Evolutionary conservation across 2,329 filamentous ascomycete genomes (phyloP), one percentile per base, ranked within the genome.

Genomic region (Neofusicoccum ribis): DNA sequence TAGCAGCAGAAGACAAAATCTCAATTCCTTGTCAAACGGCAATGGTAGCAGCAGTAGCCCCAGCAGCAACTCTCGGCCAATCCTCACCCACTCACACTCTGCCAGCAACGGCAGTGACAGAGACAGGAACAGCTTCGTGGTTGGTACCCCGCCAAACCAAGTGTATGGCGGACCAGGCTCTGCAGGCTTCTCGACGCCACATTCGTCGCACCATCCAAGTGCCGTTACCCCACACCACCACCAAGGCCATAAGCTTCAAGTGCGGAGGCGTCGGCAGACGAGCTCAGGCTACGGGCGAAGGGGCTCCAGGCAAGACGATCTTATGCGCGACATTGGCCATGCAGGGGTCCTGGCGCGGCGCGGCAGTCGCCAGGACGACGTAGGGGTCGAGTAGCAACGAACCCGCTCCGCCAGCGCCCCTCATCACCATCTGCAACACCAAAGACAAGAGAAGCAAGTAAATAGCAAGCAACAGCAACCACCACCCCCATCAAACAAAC

Each of bases 231-330:
- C 60, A 15, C 47, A 62, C 17, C 59, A 62, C 17, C 59, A 63
- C 36, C 41, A 37, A 8, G 44, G 41, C 15, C 61, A 63, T n/a
- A 54, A 52, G n/a, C 63, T 65, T 11, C 54, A 54, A 17, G 54
- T 65, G 34, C 65, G 65, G 41, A 64, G 65, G 20, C 63, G 65
- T n/a, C 54, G 65, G 27, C 65, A 67, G 39, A 65, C 63, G 2
- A 65, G 63, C 44, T 54, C 54, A 9, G 65, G 65, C n/a, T 60
- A 52, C n/a, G 46, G 36, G 37, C 46, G 63, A 37, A 54, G 52
- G 15, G 44, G 44, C 5, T 58, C 51, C 14, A 58, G 52, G 9
- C 63, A 64, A 20, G 63, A 64, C 11, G 63, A 64, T 20, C 20
- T 64, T n/a, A 31, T 46, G 37, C 61, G 61, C 5, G 61, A 64